Percentiles rank a stretch among this genome's conserved stretches.
These are phyloP conservation scores for Coemansia sp. DNA, from an alignment of 192 early-diverging fungal genomes.

Conservation along the genomic window DNA sequence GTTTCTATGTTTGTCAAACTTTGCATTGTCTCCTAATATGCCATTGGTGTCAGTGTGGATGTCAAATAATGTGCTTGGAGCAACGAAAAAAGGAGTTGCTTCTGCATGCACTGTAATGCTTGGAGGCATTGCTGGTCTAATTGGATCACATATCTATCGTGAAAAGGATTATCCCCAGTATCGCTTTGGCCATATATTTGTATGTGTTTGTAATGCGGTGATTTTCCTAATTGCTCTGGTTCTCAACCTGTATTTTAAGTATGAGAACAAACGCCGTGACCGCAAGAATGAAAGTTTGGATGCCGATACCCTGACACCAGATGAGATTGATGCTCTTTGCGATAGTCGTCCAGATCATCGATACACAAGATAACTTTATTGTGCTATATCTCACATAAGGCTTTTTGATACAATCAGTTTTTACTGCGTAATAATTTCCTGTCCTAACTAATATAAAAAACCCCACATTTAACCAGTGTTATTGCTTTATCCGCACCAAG, in stretches of 20 bases:
- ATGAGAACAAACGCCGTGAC: slow-evolving; percentile 42
- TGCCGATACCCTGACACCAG: slow-evolving; percentile 11
- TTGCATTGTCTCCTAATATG: slow-evolving; percentile 50
- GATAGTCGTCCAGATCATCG: slow-evolving; percentile 41
- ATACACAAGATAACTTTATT: slow-evolving; percentile 27
- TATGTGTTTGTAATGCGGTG: slow-evolving; percentile 34
- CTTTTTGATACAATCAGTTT: too few relatives aligned
- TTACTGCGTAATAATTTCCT: too few relatives aligned
- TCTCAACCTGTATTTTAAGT: slow-evolving; percentile 35
- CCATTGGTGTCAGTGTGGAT: slow-evolving; percentile 58
- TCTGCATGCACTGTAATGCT: slow-evolving; percentile 50
- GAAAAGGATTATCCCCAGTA: slow-evolving; percentile 55
- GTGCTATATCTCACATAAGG: background rate
- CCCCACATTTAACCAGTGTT: too few relatives aligned
- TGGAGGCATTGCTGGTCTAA: slow-evolving; percentile 54
- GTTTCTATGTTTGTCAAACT: slow-evolving; percentile 43
- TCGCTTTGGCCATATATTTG: slow-evolving; percentile 52
- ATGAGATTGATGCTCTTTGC: slow-evolving; percentile 35
- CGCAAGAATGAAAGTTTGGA: slow-evolving; percentile 14
- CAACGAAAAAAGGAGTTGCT: slow-evolving; percentile 61
- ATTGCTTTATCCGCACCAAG: too few relatives aligned
- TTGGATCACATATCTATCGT: slow-evolving; percentile 65
- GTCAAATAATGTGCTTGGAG: slow-evolving; percentile 60
- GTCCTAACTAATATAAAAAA: too few relatives aligned
- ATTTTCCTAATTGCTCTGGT: slow-evolving; percentile 34